phyloP scores from a whole-genome alignment of 2,329 filamentous ascomycete genomes.

The Colletotrichum melonis region DNA sequence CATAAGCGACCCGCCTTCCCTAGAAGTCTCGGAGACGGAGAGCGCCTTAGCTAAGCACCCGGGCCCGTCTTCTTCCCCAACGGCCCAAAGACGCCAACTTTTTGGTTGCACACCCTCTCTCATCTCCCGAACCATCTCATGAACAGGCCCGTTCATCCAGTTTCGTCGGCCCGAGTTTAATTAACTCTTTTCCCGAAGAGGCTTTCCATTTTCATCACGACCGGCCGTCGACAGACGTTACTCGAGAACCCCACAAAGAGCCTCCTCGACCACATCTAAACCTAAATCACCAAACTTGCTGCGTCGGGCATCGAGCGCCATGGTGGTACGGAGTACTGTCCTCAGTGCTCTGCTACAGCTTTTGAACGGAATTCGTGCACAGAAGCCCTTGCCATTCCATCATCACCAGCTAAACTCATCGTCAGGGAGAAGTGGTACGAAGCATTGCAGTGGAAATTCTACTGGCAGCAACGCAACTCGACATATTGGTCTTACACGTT shows the following conservation, averaged over 20 bases:
- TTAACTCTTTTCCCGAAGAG: conserved; percentile 1
- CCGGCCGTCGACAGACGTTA: background rate
- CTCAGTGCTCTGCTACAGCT: background rate
- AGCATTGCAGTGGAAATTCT: background rate
- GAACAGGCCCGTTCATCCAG: conserved; percentile 5
- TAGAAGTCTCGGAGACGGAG: background rate
- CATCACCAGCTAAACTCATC: background rate
- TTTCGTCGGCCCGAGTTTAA: conserved; percentile 20
- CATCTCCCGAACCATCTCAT: background rate
- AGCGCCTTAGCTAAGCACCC: conserved; percentile 1
- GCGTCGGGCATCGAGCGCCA: background rate
- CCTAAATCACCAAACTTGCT: conserved; percentile 2
- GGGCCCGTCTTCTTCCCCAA: background rate
- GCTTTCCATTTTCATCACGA: background rate
- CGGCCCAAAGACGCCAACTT: background rate
- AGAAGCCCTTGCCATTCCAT: background rate
- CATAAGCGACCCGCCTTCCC: background rate
- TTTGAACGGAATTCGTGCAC: background rate
- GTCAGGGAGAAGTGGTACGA: background rate
- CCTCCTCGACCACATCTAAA: conserved; percentile 17
- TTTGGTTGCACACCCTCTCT: conserved; percentile 5
- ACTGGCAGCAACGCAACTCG: background rate
- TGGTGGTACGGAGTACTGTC: background rate
- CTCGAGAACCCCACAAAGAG: conserved; percentile 26
- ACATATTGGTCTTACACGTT: background rate